These are phyloP conservation scores for Nicotiana tomentosiformis DNA, from an alignment of 257 asterid genomes.

Conservation along the genomic window DNA sequence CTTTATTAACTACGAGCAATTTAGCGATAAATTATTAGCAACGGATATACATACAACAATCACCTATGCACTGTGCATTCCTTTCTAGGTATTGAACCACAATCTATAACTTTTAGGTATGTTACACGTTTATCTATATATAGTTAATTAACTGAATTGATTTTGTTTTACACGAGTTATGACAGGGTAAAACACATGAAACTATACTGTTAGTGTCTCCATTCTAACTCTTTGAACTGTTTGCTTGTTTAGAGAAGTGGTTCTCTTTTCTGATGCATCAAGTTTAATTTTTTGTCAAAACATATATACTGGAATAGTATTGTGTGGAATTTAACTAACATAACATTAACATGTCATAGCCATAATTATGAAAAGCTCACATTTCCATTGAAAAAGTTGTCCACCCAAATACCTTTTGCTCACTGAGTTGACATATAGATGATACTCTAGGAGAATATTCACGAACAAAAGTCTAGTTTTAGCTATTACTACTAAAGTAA, in stretches of 20 bases:
- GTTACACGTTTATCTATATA: not conserved
- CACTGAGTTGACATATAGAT: not conserved
- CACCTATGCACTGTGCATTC: too few species aligned
- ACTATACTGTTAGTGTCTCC: not conserved
- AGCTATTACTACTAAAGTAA: not conserved
- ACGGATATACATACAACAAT: too few species aligned
- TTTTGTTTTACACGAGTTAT: not conserved
- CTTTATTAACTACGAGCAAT: too few species aligned
- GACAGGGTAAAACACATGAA: not conserved
- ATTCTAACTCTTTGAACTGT: not conserved
- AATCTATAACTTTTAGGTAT: not conserved
- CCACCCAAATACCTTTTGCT: not conserved
- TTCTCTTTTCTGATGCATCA: not conserved
- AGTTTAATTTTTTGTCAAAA: not conserved
- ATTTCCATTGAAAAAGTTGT: conserved; percentile 12
- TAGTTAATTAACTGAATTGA: not conserved
- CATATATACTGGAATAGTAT: not conserved
- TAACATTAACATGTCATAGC: conserved; percentile 9
- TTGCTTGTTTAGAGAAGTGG: not conserved
- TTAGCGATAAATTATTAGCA: too few species aligned
- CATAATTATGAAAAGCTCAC: conserved; percentile 21
- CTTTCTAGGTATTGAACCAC: not conserved
- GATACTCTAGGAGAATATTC: not conserved
- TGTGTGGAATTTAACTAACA: not conserved
- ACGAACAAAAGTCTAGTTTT: not conserved